Base-by-base conservation (phyloP, 345 rosid species). In the Citrus cavaleriei region DNA sequence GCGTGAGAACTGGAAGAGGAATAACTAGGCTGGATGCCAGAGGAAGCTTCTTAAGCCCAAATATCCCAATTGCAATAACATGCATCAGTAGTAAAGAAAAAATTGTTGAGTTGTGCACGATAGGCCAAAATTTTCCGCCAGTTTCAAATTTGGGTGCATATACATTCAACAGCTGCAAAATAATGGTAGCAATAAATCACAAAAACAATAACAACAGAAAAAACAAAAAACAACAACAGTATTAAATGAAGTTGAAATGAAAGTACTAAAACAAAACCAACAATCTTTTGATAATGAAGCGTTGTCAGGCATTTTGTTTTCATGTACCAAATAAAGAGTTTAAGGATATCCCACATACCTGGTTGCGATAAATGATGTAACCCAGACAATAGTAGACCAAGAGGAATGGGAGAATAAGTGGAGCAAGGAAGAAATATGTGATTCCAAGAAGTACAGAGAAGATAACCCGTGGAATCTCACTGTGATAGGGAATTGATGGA, bases 61-160 rank as follows among this genome's bases (percentile, higher is more conserved):
- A 95, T 83, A 92, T 83, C 68, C 98, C 98, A 63, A 95, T 85
- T 66, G 98, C 96, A 70, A 92, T 91, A 0, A 95, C 73, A 66
- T 93, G 99, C 97, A 95, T 95, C 86, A 95, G 85, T 69, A 93
- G 74, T 84, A 95, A 81, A 60, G 95, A 90, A 83, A 91, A 90
- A 30, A 95, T 87, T 59, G 89, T 92, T 25, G 91, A 86, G 81
- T 76, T 82, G 82, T 95, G 97, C 80, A 89, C 96, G 69, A 89
- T 78, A 54, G 98, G 97, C 97, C 98, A 95, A 77, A 87, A 92
- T 82, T 82, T 90, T 64, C 98, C 93, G 25, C 89, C 88, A 32
- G 93, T 92, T 78, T 93, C 93, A 73, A 87, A 93, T 90, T 90
- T 91, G n/a, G 88, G 83, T 64, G 83, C 88, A 79, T 92, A 91